Conservation (phyloP, 2,329 filamentous ascomycete genomes). For the Fusarium foetens region DNA sequence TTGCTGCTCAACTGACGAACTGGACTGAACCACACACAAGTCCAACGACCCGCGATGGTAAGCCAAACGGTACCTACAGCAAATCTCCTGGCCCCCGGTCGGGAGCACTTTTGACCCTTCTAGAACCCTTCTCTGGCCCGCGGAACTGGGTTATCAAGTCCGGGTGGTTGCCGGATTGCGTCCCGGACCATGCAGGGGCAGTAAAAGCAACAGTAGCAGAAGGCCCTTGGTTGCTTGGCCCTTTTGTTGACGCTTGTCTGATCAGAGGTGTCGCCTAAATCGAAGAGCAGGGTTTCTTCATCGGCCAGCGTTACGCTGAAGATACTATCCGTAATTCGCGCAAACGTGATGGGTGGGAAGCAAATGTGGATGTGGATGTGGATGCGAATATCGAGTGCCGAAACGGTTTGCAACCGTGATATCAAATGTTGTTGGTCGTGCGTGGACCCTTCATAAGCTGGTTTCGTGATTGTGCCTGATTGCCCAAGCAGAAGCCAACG, state of each 20-base stretch:
- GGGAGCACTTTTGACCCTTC: conserved; percentile 39
- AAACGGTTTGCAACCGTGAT: neutral
- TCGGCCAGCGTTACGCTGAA: conserved; percentile 11
- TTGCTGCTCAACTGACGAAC: neutral
- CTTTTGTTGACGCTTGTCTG: conserved; percentile 24
- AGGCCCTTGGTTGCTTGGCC: conserved; percentile 10
- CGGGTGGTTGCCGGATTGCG: conserved; percentile 34
- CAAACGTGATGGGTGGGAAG: conserved; percentile 7
- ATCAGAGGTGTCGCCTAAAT: conserved; percentile 17
- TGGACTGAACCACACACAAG: neutral
- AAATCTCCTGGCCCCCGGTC: conserved; percentile 29
- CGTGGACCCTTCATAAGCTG: conserved; percentile 1
- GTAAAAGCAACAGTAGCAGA: conserved; percentile 10
- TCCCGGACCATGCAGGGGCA: conserved; percentile 39
- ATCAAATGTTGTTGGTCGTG: neutral
- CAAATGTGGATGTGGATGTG: neutral
- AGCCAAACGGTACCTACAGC: conserved; percentile 10
- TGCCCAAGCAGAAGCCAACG: conserved; percentile 8
- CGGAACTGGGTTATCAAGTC: conserved; percentile 42
- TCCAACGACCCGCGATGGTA: neutral
- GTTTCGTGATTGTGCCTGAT: conserved; percentile 1
- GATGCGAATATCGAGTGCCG: neutral
- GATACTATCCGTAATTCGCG: conserved; percentile 19
- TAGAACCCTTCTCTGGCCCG: conserved; percentile 47
- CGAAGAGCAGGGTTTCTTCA: conserved; percentile 8